Conservation (phyloP, 2,329 filamentous ascomycete species). For the Trichophyton schoenleinii region DNA sequence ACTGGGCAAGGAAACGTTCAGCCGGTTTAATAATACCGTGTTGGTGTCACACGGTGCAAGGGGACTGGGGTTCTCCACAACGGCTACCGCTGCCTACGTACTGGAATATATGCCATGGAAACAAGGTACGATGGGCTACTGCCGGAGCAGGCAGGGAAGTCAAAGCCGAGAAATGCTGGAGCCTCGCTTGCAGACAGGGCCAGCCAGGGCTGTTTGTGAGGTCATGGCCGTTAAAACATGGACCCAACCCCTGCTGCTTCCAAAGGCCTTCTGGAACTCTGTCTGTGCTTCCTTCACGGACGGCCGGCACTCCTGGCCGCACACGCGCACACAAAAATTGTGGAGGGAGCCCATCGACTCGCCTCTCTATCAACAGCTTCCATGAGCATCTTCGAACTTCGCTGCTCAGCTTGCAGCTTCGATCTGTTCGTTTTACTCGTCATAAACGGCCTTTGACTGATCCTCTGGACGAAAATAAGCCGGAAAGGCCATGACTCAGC, state of each 20-base stretch:
- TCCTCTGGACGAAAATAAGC: slow-evolving; percentile 1
- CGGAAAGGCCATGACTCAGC: background rate
- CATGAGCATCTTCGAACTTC: background rate
- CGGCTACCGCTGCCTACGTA: no score
- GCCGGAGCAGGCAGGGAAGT: no score
- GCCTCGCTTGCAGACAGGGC: background rate
- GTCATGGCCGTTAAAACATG: background rate
- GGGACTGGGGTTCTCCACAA: no score
- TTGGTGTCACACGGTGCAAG: no score
- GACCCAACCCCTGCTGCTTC: background rate
- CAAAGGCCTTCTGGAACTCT: no score
- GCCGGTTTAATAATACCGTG: no score
- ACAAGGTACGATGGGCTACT: no score
- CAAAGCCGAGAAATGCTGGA: background rate
- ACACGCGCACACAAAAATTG: no score
- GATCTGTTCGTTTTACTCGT: background rate
- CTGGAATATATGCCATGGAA: no score
- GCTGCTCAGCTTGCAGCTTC: background rate
- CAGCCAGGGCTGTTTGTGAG: background rate
- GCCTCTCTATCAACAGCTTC: background rate
- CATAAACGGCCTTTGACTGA: background rate
- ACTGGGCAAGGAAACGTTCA: no score
- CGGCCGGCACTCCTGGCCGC: no score
- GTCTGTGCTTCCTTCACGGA: background rate
- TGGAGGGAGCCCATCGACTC: background rate